phyloP scores from a whole-genome alignment of 331 rosid genomes.

The Cydonia oblonga region DNA sequence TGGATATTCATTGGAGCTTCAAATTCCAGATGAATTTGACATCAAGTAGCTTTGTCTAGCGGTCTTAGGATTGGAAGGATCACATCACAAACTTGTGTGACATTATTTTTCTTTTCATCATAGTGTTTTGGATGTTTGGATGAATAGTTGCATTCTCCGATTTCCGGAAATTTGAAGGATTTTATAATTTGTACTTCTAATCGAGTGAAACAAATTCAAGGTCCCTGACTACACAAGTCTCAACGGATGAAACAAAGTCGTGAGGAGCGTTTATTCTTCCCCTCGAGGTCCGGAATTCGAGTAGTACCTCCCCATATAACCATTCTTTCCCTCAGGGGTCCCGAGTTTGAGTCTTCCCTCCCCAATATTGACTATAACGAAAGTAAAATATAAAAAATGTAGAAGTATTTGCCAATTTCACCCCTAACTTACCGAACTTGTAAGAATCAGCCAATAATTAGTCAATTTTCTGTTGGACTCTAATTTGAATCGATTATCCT shows the following conservation, averaged over 20 bases:
- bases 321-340: too few species aligned
- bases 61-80: neutral
- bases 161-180: neutral
- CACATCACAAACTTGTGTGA: neutral
- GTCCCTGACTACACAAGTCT: neutral
- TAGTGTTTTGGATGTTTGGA: neutral
- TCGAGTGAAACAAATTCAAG: neutral
- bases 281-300: neutral
- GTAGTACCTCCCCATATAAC: neutral
- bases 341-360: neutral
- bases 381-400: neutral
- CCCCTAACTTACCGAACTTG: too few species aligned
- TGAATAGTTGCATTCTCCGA: neutral
- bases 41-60: neutral
- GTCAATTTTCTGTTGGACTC: too few species aligned
- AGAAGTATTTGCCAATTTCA: too few species aligned
- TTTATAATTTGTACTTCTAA: too few species aligned
- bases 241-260: neutral
- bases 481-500: too few species aligned
- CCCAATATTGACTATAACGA: rapidly evolving
- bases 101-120: too few species aligned
- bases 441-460: too few species aligned
- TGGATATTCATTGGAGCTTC: neutral
- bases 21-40: neutral
- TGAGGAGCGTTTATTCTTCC: neutral